These are phyloP conservation scores for Aspergillus pseudonomiae DNA, from an alignment of 2,329 filamentous ascomycete species.

Conservation along the genomic window DNA sequence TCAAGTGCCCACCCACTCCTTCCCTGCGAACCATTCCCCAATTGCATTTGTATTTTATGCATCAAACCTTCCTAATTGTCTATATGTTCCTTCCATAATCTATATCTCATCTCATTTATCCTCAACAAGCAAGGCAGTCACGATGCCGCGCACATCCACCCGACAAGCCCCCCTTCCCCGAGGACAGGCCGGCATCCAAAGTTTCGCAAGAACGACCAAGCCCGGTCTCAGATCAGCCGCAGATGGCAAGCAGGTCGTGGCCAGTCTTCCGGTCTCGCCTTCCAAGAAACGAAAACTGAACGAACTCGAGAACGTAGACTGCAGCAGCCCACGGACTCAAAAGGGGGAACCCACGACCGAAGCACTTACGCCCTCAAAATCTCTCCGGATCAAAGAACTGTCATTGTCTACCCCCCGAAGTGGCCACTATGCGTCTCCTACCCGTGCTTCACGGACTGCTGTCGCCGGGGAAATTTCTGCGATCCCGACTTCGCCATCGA, in stretches of 20 bases:
- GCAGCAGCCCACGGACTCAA: constrained; percentile 13
- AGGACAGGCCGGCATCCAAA: constrained; percentile 45
- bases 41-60: constrained; percentile 10
- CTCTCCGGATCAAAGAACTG: constrained; percentile 36
- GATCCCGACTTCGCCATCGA: constrained; percentile 30
- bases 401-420: constrained; percentile 37
- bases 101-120: constrained; percentile 15
- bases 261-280: constrained; percentile 35
- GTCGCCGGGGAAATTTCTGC: not conserved
- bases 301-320: constrained; percentile 38
- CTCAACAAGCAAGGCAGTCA: constrained; percentile 20
- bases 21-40: constrained; percentile 11
- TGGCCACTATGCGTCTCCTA: constrained; percentile 28
- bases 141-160: constrained; percentile 38
- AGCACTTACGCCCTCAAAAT: constrained; percentile 36
- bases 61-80: constrained; percentile 9
- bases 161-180: constrained; percentile 34
- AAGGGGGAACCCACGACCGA: constrained; percentile 14
- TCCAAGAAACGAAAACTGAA: constrained; percentile 46
- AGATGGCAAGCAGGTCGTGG: constrained; percentile 35
- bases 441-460: constrained; percentile 9
- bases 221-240: constrained; percentile 28
- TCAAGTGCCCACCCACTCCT: not conserved
- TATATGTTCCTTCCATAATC: constrained; percentile 15
- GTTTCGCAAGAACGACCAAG: constrained; percentile 50